Percentiles rank a stretch among this genome's conserved stretches.
Evolutionary conservation across 495 filamentous ascomycete genomes (phyloP).

Genomic region (Tuber magnatum): DNA sequence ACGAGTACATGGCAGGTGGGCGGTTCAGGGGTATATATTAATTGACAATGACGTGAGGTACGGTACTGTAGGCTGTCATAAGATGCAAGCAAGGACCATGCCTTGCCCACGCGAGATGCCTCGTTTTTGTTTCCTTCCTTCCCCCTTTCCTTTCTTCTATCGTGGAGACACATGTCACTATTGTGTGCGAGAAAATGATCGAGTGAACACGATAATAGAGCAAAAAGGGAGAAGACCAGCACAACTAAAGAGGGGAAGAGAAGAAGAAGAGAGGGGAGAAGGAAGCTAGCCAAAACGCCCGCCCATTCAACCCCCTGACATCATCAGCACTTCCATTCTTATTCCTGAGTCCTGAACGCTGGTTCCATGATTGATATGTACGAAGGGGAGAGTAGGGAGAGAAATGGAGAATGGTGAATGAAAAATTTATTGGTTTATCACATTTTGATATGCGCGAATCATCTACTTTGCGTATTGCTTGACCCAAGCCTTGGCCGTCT

Average conservation of each 20-base stretch:
- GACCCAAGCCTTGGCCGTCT: slow-evolving; percentile 75
- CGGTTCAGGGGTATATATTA: neutral
- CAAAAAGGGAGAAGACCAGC: neutral
- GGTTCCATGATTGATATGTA: neutral
- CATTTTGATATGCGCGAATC: neutral
- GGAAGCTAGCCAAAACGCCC: neutral
- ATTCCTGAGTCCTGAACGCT: neutral
- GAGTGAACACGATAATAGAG: neutral
- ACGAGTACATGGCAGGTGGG: neutral
- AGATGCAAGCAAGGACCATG: neutral
- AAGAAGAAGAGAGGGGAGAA: neutral
- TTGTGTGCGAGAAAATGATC: neutral
- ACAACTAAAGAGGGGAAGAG: neutral
- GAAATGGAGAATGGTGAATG: neutral
- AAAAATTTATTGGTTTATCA: neutral
- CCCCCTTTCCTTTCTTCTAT: neutral
- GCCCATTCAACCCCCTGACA: neutral
- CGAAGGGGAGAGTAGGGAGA: neutral
- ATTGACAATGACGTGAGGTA: neutral
- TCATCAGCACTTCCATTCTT: neutral
- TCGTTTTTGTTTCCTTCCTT: neutral
- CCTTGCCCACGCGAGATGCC: neutral
- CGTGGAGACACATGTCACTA: neutral
- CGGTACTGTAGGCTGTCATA: neutral
- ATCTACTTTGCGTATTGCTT: slow-evolving; percentile 60